Percentiles rank a stretch among this genome's conserved stretches.
Evolutionary conservation across 1,139 yeast genomes (phyloP).

Genomic region (Yamadazyma atlantica): DNA sequence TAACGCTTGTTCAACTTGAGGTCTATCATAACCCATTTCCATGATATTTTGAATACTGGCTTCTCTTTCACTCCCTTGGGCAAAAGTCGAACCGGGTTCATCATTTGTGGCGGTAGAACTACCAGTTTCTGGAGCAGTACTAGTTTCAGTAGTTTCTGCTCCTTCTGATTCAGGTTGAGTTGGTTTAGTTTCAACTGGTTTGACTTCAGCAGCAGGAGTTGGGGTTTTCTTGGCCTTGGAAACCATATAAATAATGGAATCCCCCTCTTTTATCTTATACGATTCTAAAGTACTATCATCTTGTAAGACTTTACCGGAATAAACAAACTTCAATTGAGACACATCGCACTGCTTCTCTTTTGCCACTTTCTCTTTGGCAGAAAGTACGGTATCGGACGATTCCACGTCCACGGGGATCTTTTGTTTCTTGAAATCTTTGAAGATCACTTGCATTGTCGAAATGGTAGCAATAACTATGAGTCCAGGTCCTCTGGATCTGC

Average conservation of each 20-base stretch:
- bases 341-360: slow-evolving; percentile 67
- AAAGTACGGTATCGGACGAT: slow-evolving; percentile 61
- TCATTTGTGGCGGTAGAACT: slow-evolving; percentile 16
- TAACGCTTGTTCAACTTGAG: slow-evolving; percentile 85
- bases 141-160: too few relatives aligned
- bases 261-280: slow-evolving; percentile 82
- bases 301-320: slow-evolving; percentile 86
- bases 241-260: slow-evolving; percentile 90
- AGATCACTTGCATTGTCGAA: slow-evolving; percentile 73
- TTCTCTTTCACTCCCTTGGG: slow-evolving; percentile 66
- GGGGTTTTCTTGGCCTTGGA: slow-evolving; percentile 48
- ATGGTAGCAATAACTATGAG: too few relatives aligned
- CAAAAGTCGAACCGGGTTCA: slow-evolving; percentile 49
- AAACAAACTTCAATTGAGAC: slow-evolving; percentile 81
- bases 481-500: background rate
- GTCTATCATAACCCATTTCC: slow-evolving; percentile 95
- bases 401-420: slow-evolving; percentile 81
- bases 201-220: slow-evolving; percentile 15
- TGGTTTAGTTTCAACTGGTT: slow-evolving; percentile 8
- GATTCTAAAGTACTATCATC: slow-evolving; percentile 75
- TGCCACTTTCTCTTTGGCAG: slow-evolving; percentile 75
- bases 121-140: slow-evolving; percentile 12
- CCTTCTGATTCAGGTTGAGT: too few relatives aligned
- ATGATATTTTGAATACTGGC: slow-evolving; percentile 74
- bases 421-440: slow-evolving; percentile 92